These are phyloP conservation scores for Rhododendron vialii DNA, from an alignment of 148 eudicot genomes.

Conservation along the genomic window DNA sequence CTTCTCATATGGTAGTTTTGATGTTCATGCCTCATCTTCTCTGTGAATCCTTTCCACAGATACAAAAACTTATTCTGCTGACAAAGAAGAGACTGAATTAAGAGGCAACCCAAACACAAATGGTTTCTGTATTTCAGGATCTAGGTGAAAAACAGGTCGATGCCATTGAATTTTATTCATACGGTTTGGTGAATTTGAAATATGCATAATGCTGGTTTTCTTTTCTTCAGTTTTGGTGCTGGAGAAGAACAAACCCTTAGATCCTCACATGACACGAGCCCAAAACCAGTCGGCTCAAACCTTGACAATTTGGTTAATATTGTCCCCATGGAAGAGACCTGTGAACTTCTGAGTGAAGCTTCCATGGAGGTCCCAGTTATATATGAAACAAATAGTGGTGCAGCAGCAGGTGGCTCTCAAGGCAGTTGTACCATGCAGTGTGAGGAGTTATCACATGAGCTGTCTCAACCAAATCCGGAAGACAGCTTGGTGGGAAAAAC, in stretches of 20 bases:
- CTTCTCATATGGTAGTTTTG: neutral
- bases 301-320: conserved; percentile 3
- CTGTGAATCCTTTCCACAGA: conserved; percentile 14
- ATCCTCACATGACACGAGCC: neutral
- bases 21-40: neutral
- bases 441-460: conserved; percentile 8
- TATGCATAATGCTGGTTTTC: neutral
- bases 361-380: conserved; percentile 29
- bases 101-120: conserved; percentile 18
- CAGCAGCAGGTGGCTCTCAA: conserved; percentile 15
- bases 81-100: conserved; percentile 9
- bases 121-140: conserved; percentile 16
- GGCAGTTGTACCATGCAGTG: neutral
- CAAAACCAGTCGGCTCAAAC: neutral
- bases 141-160: conserved; percentile 15
- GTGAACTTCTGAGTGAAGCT: conserved; percentile 27
- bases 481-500: conserved; percentile 9
- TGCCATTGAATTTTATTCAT: neutral
- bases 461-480: neutral
- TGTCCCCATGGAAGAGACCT: conserved; percentile 11
- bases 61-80: conserved; percentile 11
- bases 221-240: conserved; percentile 5
- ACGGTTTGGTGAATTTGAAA: neutral
- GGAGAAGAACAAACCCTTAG: conserved; percentile 9
- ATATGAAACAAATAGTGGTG: conserved; percentile 14